These are phyloP conservation scores for Bombardia bombarda DNA, from an alignment of 495 filamentous ascomycete species.

Conservation along the genomic window DNA sequence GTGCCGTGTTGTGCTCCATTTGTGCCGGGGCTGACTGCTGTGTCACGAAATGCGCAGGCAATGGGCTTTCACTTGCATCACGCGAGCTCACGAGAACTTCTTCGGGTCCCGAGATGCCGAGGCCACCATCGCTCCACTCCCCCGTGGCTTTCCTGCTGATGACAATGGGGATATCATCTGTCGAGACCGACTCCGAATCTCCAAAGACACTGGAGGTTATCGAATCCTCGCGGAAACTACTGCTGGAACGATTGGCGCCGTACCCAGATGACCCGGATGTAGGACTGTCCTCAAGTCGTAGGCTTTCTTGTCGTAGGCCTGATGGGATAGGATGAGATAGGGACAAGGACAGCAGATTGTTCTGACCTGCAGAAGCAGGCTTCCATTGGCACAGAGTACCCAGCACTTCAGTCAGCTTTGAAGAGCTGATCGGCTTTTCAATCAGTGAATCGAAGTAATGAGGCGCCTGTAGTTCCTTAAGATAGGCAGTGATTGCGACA, in stretches of 20 bases:
- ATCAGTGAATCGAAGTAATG: constrained; percentile 93
- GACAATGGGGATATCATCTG: constrained; percentile 72
- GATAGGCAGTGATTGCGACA: constrained; percentile 92
- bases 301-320: constrained; percentile 51
- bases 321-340: constrained; percentile 52
- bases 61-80: constrained; percentile 23
- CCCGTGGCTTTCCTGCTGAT: constrained; percentile 59
- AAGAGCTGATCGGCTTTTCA: constrained; percentile 88
- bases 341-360: constrained; percentile 24
- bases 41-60: constrained; percentile 47
- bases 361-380: constrained; percentile 51
- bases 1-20: constrained; percentile 45
- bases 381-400: constrained; percentile 90
- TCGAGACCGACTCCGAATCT: constrained; percentile 68
- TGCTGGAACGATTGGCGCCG: constrained; percentile 53
- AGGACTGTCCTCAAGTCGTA: constrained; percentile 69
- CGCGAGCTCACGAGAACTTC: constrained; percentile 24
- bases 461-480: constrained; percentile 88
- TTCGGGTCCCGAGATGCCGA: constrained; percentile 59
- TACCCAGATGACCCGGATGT: constrained; percentile 76
- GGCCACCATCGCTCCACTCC: constrained; percentile 64
- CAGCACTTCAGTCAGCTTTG: constrained; percentile 79
- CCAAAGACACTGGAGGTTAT: constrained; percentile 80
- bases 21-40: constrained; percentile 61
- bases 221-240: constrained; percentile 76